Base-by-base conservation (phyloP, 2,329 filamentous ascomycete species). In the Nothophaeocryptopus gaeumannii region DNA sequence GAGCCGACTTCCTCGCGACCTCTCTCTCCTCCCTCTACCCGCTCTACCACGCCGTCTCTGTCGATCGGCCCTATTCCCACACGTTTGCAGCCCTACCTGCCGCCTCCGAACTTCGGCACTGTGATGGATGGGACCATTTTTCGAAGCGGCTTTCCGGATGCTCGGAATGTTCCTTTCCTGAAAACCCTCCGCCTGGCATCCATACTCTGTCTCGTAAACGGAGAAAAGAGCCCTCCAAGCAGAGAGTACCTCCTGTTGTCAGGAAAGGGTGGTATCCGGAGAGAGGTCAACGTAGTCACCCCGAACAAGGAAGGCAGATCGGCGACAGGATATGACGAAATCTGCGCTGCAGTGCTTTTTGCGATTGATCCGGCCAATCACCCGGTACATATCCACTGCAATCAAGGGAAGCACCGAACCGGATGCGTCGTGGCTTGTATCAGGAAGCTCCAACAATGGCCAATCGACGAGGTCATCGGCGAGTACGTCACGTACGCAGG, bases 321-420 rank as follows among this genome's bases (percentile, higher is more conserved):
- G 8, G 39, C 53, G 5, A 89, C 89, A 32, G 80, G 86, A 0
- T 66, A 81, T 7, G 69, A 75, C 38, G 82, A 83, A 20, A 89
- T 96, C 78, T 78, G 79, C 54, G 74, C 80, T 7, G 89, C 92
- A 39, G 76, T 95, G 16, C 74, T 80, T 10, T 73, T 92, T 36
- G 79, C 92, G 35, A 76, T 92, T 45, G 81, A 95, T 63, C 78
- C 78, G 41, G 71, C 76, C 31, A 89, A 95, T 55, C 84, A 93
- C 58, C 91, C 91, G 0, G 70, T 96, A 9, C 77, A 96, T 34
- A 80, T 96, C 39, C 91, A 96, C 69, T 96, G 91, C 78, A 96
- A 96, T 66, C 91, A 95, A 60, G 91, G 91, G 66, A 93, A 88
- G 79, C 91, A 96, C 66, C 86, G 91, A 50, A 96, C 91, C 13